Conservation (phyloP, 208 protist genomes). For the Leishmania arabica region DNA sequence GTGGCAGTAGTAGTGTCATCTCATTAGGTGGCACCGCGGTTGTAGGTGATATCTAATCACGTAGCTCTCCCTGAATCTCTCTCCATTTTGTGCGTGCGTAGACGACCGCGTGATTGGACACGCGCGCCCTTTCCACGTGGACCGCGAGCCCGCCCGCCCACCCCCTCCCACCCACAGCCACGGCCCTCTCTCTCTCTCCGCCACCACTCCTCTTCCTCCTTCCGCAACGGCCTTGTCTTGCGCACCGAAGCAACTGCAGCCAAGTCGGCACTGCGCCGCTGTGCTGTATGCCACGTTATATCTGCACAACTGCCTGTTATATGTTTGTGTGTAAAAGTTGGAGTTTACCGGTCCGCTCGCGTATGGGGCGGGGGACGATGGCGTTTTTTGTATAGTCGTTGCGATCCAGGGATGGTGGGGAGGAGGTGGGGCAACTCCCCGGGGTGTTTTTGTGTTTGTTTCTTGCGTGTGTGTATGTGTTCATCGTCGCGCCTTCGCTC, state of each 20-base stretch:
- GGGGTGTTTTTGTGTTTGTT: no score
- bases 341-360: background rate
- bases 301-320: background rate
- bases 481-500: background rate
- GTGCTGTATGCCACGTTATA: background rate
- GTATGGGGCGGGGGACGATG: background rate
- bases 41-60: constrained; percentile 8
- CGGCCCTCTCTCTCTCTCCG: no score
- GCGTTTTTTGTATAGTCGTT: background rate
- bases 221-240: background rate
- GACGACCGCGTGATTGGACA: background rate
- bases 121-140: background rate
- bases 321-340: background rate
- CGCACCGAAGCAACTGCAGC: background rate
- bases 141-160: background rate
- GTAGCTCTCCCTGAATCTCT: background rate
- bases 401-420: background rate
- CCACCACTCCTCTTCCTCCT: background rate
- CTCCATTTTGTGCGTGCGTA: background rate
- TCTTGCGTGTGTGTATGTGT: background rate
- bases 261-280: background rate
- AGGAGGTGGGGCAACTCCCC: background rate
- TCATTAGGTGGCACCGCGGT: background rate
- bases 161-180: background rate
- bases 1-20: background rate